Evolutionary conservation across 805 yeast genomes (phyloP), one percentile per base, ranked within the genome.

Genomic region (Sugiyamaella smithiae): DNA sequence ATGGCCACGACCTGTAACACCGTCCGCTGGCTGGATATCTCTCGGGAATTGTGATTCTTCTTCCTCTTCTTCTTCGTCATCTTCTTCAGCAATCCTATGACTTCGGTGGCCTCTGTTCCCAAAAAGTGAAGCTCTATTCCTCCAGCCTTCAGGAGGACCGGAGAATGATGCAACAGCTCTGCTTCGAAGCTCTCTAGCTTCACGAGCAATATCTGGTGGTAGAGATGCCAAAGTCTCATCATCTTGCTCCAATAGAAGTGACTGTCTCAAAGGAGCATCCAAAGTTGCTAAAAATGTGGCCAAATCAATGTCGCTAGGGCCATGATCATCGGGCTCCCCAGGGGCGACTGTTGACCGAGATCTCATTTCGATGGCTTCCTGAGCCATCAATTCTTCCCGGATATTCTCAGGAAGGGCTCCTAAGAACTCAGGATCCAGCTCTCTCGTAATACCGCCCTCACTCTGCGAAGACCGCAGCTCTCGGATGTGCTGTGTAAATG

Each of bases 401-500:
- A 86, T 65, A 37, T 64, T 65, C 2, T 80, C 84, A 0, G 97
- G 96, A 7, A 88, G 71, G 1, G 95, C 91, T 20, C 84, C 82
- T 52, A 89, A 71, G 64, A 88, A 89, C 36, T 82, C 88, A 0
- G 88, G 84, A 56, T 84, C 95, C 46, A 87, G 77, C 57, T 85
- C 95, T 24, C 74, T 69, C 1, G 67, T 62, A 36, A 66, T 43
- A 8, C 53, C 86, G 69, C 71, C 79, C 38, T 73, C 84, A 16
- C 24, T 26, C 3, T 48, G 45, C 14, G 44, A 36, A 1, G 57
- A 28, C 51, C 93, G 73, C 50, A 90, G 72, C 56, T 87, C 93
- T 36, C 89, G 71, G 5, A 88, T 71, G 60, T 89, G 96, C 54
- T 88, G 91, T 0, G 90, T 80, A 61, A 87, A 82, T 0, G 89